phyloP scores from a whole-genome alignment of 345 rosid genomes.

The Noccaea bulbosa region DNA sequence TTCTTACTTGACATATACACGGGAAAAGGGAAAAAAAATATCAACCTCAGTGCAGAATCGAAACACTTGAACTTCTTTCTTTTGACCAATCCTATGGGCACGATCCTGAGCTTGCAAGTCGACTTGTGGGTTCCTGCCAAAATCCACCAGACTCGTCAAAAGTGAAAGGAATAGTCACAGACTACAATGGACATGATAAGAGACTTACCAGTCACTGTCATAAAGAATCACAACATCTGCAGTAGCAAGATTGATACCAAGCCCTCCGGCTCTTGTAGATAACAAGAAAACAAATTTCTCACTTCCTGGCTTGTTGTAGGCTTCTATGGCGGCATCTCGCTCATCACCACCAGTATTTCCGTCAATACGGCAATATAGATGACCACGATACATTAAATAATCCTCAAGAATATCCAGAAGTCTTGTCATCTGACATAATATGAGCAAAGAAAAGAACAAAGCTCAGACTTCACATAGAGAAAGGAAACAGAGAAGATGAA shows the following conservation, averaged over 20 bases:
- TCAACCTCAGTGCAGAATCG: conserved; percentile 96
- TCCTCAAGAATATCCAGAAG: conserved; percentile 98
- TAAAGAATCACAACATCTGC: conserved; percentile 99
- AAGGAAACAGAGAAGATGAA: conserved; percentile 22
- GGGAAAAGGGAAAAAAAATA: conserved; percentile 17
- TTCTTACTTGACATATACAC: conserved; percentile 9
- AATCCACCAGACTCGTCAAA: conserved; percentile 40
- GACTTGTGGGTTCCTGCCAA: conserved; percentile 95
- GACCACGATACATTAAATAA: conserved; percentile 89
- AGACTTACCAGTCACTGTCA: conserved; percentile 93
- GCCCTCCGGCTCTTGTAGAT: conserved; percentile 99
- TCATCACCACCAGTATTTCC: conserved; percentile 99
- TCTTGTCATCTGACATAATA: conserved; percentile 82
- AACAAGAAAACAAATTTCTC: conserved; percentile 96
- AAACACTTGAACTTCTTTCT: conserved; percentile 99
- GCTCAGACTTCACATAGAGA: conserved; percentile 30
- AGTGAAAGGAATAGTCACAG: conserved; percentile 13
- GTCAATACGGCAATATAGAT: conserved; percentile 95
- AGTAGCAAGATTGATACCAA: conserved; percentile 98
- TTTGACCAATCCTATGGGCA: conserved; percentile 99
- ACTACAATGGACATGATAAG: conserved; percentile 16
- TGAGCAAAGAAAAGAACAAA: conserved; percentile 5
- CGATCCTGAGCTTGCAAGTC: conserved; percentile 99
- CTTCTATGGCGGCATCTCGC: conserved; percentile 97
- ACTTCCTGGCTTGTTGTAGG: conserved; percentile 95